Percentiles rank a stretch among this genome's conserved stretches.
These are phyloP conservation scores for Sphagnum fallax DNA, from an alignment of 228 moss, liverwort and hornwort genomes.

Conservation along the genomic window DNA sequence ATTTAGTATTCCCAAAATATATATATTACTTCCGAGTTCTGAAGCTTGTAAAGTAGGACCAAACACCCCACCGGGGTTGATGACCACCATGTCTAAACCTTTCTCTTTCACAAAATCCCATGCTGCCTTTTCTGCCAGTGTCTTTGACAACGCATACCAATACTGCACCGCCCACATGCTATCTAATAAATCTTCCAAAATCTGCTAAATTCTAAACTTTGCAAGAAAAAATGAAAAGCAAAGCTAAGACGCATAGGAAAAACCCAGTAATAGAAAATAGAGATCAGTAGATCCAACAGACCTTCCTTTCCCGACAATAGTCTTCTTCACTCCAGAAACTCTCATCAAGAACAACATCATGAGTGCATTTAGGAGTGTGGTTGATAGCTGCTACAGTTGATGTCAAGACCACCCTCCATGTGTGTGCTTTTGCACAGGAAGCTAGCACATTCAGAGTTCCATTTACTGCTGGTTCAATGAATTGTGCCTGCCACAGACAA, in stretches of 20 bases:
- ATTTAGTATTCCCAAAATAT: conserved; percentile 25
- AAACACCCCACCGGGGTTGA: conserved; percentile 44
- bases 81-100: conserved; percentile 45
- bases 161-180: conserved; percentile 4
- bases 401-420: conserved; percentile 60
- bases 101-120: conserved; percentile 68
- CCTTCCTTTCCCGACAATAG: conserved; percentile 29
- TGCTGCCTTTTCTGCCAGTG: conserved; percentile 58
- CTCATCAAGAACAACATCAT: conserved; percentile 46
- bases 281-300: neutral
- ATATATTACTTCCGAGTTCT: conserved; percentile 48
- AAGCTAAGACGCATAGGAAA: no score
- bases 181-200: no score
- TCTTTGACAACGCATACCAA: conserved; percentile 63
- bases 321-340: conserved; percentile 66
- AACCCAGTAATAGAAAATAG: no score
- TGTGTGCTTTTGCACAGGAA: conserved; percentile 27
- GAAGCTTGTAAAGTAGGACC: conserved; percentile 49
- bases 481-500: conserved; percentile 33
- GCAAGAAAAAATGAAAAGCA: no score
- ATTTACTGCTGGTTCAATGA: conserved; percentile 62
- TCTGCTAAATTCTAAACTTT: no score
- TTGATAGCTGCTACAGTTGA: conserved; percentile 52
- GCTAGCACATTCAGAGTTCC: conserved; percentile 58
- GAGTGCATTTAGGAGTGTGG: conserved; percentile 13